These are phyloP conservation scores for Asterophora parasitica DNA, from an alignment of 768 basidiomycete genomes.

Conservation along the genomic window DNA sequence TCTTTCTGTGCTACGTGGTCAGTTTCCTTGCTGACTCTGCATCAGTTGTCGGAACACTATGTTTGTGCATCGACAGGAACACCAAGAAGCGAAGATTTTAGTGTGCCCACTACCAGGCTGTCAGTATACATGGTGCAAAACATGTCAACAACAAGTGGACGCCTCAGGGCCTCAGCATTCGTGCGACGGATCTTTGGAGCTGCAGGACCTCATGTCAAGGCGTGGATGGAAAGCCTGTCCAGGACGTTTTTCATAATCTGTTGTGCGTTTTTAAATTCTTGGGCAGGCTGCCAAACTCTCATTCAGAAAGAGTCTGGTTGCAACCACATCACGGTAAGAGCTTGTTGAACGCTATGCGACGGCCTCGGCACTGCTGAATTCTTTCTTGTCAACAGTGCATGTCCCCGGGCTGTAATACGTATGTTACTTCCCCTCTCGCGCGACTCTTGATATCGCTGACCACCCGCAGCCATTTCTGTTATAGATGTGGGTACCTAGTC, in stretches of 20 bases:
- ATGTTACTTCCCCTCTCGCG: slow-evolving; percentile 7
- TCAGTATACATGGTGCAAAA: slow-evolving; percentile 54
- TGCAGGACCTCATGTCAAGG: slow-evolving; percentile 44
- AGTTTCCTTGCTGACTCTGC: background rate
- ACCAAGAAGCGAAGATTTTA: slow-evolving; percentile 35
- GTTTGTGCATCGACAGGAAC: slow-evolving; percentile 47
- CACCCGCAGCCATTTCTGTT: slow-evolving; percentile 43
- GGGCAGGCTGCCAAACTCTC: slow-evolving; percentile 40
- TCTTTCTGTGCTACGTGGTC: background rate
- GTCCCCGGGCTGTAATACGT: slow-evolving; percentile 51
- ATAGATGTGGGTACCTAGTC: slow-evolving; percentile 43
- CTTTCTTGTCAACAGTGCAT: slow-evolving; percentile 37
- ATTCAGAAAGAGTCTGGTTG: slow-evolving; percentile 51
- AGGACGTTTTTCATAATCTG: slow-evolving; percentile 11
- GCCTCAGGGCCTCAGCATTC: slow-evolving; percentile 36
- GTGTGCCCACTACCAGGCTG: slow-evolving; percentile 48
- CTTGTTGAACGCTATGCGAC: background rate
- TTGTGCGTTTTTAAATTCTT: background rate
- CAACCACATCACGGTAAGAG: slow-evolving; percentile 53
- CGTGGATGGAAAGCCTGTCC: slow-evolving; percentile 42
- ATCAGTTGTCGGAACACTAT: slow-evolving; percentile 45
- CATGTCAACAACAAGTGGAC: slow-evolving; percentile 41
- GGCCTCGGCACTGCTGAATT: background rate
- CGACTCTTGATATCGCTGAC: background rate
- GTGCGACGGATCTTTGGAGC: slow-evolving; percentile 53